A percentile compares a stretch with the other conserved stretches of the same genome.
These are phyloP conservation scores for Fragilariopsis cylindrus DNA, from an alignment of 108 stramenopile genomes.

Conservation along the genomic window DNA sequence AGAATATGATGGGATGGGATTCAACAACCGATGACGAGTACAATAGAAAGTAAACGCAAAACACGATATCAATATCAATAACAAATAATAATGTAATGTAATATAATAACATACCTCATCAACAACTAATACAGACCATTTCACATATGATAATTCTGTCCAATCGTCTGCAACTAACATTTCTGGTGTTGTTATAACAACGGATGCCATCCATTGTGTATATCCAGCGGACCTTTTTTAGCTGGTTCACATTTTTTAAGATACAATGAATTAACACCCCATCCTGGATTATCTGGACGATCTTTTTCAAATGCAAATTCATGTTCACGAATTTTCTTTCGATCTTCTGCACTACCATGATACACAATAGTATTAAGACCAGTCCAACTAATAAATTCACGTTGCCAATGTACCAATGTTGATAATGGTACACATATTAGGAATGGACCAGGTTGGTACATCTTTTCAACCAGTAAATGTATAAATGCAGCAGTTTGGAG, in stretches of 20 bases:
- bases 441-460: conserved; percentile 66
- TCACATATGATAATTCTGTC: conserved; percentile 67
- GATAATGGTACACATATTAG: conserved; percentile 93
- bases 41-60: background rate
- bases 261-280: conserved; percentile 63
- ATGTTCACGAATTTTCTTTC: conserved; percentile 71
- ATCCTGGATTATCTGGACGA: conserved; percentile 37
- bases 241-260: conserved; percentile 50
- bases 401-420: conserved; percentile 94
- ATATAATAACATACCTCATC: conserved; percentile 61
- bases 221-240: conserved; percentile 33
- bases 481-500: conserved; percentile 86
- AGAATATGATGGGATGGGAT: background rate
- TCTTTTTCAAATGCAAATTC: conserved; percentile 84
- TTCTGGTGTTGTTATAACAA: conserved; percentile 92
- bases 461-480: conserved; percentile 55
- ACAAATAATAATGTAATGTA: background rate
- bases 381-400: conserved; percentile 91
- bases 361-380: conserved; percentile 95
- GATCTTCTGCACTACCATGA: conserved; percentile 83
- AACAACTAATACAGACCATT: conserved; percentile 92
- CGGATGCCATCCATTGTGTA: conserved; percentile 84
- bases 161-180: conserved; percentile 84
- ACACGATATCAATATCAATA: background rate
- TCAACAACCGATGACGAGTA: background rate